These are phyloP conservation scores for Pleurotus giganteus DNA, from an alignment of 768 basidiomycete genomes.

Conservation along the genomic window DNA sequence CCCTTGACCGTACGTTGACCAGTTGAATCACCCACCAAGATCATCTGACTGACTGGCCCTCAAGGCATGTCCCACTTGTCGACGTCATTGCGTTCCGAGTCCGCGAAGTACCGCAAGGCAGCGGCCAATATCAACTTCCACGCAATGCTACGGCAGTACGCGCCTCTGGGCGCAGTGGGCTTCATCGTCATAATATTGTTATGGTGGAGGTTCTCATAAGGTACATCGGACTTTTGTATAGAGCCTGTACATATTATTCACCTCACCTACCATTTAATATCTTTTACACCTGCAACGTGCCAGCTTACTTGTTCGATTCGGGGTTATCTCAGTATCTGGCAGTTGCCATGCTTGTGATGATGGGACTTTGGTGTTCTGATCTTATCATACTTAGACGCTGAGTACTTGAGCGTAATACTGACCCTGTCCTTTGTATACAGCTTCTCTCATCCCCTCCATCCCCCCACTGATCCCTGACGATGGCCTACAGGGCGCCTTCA, in stretches of 20 bases:
- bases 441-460: neutral
- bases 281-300: neutral
- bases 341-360: neutral
- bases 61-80: constrained; percentile 97
- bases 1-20: constrained; percentile 76
- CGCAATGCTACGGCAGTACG: constrained; percentile 94
- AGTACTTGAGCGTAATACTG: neutral
- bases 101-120: constrained; percentile 95
- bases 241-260: constrained; percentile 12
- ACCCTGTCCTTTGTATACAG: neutral
- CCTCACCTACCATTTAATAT: constrained; percentile 11
- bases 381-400: constrained; percentile 11
- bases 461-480: neutral
- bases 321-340: neutral
- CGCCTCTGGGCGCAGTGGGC: constrained; percentile 81
- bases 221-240: constrained; percentile 9
- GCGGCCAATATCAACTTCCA: constrained; percentile 93
- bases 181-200: constrained; percentile 76
- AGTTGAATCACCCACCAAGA: neutral
- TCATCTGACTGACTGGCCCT: neutral
- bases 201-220: constrained; percentile 74
- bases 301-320: neutral
- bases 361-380: constrained; percentile 1
- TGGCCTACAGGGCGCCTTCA: constrained; percentile 30
- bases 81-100: constrained; percentile 90